Conservation (phyloP, 495 filamentous ascomycete genomes). For the Penicillium atrosanguineum region DNA sequence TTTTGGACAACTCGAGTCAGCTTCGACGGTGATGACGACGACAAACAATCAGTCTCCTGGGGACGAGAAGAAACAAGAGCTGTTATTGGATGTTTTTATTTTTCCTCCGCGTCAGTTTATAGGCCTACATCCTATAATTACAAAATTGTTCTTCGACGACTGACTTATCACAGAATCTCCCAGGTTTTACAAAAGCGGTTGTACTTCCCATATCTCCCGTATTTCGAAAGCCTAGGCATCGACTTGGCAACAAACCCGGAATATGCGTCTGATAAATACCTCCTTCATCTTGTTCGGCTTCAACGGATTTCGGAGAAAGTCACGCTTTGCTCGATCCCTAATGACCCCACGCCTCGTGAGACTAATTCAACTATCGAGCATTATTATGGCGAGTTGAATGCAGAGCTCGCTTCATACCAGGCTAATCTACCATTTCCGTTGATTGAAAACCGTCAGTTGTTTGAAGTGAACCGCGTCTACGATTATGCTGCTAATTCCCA, state of each 20-base stretch:
- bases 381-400: too few species aligned
- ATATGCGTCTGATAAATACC: constrained; percentile 1
- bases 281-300: too few species aligned
- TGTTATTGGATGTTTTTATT: constrained; percentile 20
- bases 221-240: constrained; percentile 15
- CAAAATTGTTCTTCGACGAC: too few species aligned
- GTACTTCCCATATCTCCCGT: constrained; percentile 8
- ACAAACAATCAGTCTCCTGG: constrained; percentile 1
- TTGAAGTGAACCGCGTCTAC: too few species aligned
- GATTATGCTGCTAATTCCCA: too few species aligned
- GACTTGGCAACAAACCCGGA: constrained; percentile 7
- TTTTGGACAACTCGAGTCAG: too few species aligned
- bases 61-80: constrained; percentile 19
- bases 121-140: too few species aligned
- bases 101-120: constrained; percentile 21
- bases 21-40: neutral
- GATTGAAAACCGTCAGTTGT: neutral
- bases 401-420: too few species aligned
- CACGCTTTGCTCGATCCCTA: too few species aligned
- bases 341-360: too few species aligned
- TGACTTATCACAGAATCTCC: constrained; percentile 6
- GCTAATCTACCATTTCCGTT: neutral
- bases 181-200: constrained; percentile 18
- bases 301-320: too few species aligned
- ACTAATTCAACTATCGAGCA: too few species aligned